Base-by-base conservation (phyloP, 1,284 basidiomycete species). In the Hemileia vastatrix region DNA sequence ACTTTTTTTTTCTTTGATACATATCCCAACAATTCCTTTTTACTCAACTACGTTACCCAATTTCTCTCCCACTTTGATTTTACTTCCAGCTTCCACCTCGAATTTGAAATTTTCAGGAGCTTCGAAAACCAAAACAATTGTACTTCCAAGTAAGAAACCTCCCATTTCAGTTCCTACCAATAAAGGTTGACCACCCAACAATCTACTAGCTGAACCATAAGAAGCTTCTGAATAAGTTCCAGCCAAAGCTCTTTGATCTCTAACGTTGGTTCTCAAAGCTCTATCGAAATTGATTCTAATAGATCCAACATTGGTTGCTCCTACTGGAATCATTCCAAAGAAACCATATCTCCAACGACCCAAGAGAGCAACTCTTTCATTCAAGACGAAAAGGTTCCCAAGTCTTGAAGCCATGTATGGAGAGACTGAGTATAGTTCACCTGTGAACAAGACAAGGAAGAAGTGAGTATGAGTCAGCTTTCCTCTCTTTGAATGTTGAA, bases 271-370 rank as follows among this genome's bases (percentile, higher is more conserved):
- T 81, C 77, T 98, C 94, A 77, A 98, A n/a, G n/a, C n/a, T n/a
- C n/a, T n/a, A n/a, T n/a, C n/a, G n/a, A n/a, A 98, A 77, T 96
- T 94, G 76, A 98, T 83, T 67, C 86, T 86, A 78, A 98, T 97
- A 67, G 87, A 90, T 6, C 94, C 94, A 62, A 98, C 94, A 75
- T 98, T 98, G 19, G 94, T 97, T 1, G 94, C 94, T 13, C 94
- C 94, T 31, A 97, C 93, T 11, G 94, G 93, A 0, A 94, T 84
- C 91, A 97, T 96, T 47, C 87, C 81, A 77, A 96, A 98, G 81
- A 97, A 97, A 4, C 94, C 94, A 72, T 95, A 80, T 72, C 84
- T 84, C 94, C 95, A 98, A 58, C 91, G 81, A 5, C 94, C 95
- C 32, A 98, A 84, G n/a, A 98, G 79, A 1, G 94, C 90, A 8